These are phyloP conservation scores for Scutellaria baicalensis DNA, from an alignment of 257 asterid species.

Conservation along the genomic window DNA sequence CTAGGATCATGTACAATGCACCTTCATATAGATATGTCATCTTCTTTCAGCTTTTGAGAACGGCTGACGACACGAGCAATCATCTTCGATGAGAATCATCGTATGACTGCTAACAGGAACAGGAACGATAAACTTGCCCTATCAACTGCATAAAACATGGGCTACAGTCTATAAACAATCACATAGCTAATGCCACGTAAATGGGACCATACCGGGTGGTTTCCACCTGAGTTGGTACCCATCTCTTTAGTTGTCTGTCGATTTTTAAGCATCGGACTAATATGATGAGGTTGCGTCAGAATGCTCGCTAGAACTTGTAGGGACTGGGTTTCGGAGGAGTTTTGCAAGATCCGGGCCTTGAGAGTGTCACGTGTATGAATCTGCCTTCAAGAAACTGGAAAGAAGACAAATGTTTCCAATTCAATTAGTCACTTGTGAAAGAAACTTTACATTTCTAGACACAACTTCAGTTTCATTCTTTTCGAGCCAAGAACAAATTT, in stretches of 20 bases:
- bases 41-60: not conserved
- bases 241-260: not conserved
- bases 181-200: not conserved
- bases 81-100: not conserved
- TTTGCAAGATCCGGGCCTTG: conserved; percentile 44
- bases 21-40: not conserved
- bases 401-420: not conserved
- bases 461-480: not conserved
- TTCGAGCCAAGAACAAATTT: not conserved
- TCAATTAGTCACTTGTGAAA: not conserved
- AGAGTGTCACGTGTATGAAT: conserved; percentile 36
- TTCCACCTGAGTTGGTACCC: not conserved
- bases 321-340: conserved; percentile 19
- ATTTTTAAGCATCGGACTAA: not conserved
- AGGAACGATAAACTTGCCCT: not conserved
- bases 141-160: not conserved
- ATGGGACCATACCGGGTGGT: not conserved
- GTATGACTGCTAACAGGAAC: not conserved
- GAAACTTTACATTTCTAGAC: not conserved
- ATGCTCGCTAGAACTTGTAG: conserved; percentile 34
- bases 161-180: not conserved
- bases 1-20: not conserved
- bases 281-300: not conserved
- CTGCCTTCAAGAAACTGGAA: conserved; percentile 49
- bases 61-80: not conserved